Evolutionary conservation across 345 rosid species (phyloP).

Genomic region (Ceriops tagal): DNA sequence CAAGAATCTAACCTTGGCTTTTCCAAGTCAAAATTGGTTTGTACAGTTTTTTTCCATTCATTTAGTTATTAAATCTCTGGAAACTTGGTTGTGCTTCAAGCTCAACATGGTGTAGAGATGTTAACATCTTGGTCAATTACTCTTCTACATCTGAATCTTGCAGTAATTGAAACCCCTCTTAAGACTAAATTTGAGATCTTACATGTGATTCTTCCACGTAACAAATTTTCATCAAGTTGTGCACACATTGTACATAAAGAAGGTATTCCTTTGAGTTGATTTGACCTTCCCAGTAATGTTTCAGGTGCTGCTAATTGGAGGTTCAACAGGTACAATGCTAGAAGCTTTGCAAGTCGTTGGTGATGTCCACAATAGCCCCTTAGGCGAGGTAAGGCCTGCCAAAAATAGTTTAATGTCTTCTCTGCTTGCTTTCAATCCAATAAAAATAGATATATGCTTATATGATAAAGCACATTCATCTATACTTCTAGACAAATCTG

Average conservation of each 20-base stretch:
- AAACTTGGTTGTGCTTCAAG: too few species aligned
- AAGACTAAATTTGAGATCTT: background rate
- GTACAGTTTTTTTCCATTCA: too few species aligned
- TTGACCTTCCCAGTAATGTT: constrained; percentile 16
- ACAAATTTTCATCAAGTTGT: background rate
- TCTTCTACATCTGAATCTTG: background rate
- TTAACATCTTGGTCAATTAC: too few species aligned
- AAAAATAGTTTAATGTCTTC: background rate
- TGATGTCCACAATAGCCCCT: constrained; percentile 57
- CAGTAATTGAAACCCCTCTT: background rate
- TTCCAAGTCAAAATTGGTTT: too few species aligned
- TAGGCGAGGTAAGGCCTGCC: constrained; percentile 63
- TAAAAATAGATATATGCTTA: too few species aligned
- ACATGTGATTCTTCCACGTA: background rate
- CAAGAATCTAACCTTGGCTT: too few species aligned
- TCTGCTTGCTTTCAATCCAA: background rate
- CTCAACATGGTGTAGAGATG: too few species aligned
- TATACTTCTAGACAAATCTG: too few species aligned
- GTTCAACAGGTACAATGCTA: constrained; percentile 98
- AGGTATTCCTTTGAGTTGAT: constrained; percentile 1
- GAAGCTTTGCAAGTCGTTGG: constrained; percentile 91
- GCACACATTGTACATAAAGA: background rate
- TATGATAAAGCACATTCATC: too few species aligned
- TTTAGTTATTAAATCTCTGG: too few species aligned
- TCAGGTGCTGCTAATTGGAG: constrained; percentile 89